Conservation (phyloP, 78 protist genomes). For the Planoprotostelium fungivorum region DNA sequence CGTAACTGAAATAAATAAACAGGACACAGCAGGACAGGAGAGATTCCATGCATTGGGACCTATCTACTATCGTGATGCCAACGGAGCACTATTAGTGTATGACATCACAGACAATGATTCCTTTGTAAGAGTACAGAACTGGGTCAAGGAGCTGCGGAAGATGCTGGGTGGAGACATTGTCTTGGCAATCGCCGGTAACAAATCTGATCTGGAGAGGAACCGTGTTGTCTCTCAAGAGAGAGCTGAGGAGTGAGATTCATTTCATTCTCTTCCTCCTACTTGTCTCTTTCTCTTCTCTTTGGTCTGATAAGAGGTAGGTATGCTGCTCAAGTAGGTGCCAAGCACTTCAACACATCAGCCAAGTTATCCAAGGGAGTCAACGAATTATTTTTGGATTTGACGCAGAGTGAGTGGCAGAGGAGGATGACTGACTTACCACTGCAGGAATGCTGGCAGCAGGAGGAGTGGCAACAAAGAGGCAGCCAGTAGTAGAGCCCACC, state of each 20-base stretch:
- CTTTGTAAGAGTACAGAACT: constrained; percentile 74
- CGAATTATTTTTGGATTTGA: constrained; percentile 69
- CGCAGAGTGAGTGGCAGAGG: constrained; percentile 58
- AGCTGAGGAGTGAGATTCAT: constrained; percentile 49
- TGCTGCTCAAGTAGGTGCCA: constrained; percentile 79
- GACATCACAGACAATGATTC: constrained; percentile 88
- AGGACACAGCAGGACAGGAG: constrained; percentile 32
- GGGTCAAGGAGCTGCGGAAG: constrained; percentile 86
- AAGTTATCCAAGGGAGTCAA: constrained; percentile 72
- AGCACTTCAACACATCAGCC: constrained; percentile 81
- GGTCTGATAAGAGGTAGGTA: constrained; percentile 22
- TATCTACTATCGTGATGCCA: constrained; percentile 91
- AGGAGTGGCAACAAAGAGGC: neutral
- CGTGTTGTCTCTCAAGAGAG: constrained; percentile 53
- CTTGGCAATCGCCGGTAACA: constrained; percentile 85
- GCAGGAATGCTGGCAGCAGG: neutral
- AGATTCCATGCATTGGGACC: constrained; percentile 92
- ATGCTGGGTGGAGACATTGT: constrained; percentile 80
- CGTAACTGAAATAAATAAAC: neutral
- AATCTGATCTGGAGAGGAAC: constrained; percentile 69
- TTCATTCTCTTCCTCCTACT: neutral
- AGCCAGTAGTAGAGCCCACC: neutral
- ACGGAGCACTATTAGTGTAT: constrained; percentile 90
- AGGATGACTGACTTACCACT: neutral
- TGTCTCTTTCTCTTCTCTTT: neutral